Conservation (phyloP, 305 asterid species). For the Plantago lanceolata region DNA sequence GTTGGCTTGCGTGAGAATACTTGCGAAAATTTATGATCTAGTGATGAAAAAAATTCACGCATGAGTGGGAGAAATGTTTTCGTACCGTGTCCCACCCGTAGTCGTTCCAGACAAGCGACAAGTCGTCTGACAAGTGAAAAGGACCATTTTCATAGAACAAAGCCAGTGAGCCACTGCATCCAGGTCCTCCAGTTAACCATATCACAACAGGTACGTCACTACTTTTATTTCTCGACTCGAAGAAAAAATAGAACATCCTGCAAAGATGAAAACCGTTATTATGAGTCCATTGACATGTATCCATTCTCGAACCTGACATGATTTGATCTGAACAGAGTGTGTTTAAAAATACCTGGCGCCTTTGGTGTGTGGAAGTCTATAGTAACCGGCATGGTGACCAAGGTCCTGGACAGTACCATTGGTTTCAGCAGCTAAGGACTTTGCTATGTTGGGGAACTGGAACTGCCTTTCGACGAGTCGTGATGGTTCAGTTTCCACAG, state of each 20-base stretch:
- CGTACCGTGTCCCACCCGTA: slow-evolving; percentile 77
- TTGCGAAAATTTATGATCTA: background rate
- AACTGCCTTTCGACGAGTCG: slow-evolving; percentile 23
- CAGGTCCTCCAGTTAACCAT: slow-evolving; percentile 80
- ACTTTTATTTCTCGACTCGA: slow-evolving; percentile 48
- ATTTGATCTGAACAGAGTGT: background rate
- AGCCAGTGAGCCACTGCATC: slow-evolving; percentile 65
- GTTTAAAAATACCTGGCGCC: slow-evolving; percentile 45
- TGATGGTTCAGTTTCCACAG: slow-evolving; percentile 5
- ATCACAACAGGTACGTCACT: slow-evolving; percentile 51
- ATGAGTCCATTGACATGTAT: background rate
- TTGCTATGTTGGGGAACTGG: slow-evolving; percentile 21
- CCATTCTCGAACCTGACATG: background rate
- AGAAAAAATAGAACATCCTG: slow-evolving; percentile 70
- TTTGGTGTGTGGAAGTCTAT: slow-evolving; percentile 45
- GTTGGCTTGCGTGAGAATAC: no score
- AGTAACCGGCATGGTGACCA: slow-evolving; percentile 74
- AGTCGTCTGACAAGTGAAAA: slow-evolving; percentile 35
- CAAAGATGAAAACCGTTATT: slow-evolving; percentile 1
- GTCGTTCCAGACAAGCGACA: slow-evolving; percentile 57
- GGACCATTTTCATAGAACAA: slow-evolving; percentile 70
- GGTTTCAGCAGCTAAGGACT: slow-evolving; percentile 16
- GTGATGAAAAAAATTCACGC: background rate
- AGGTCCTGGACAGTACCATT: slow-evolving; percentile 34
- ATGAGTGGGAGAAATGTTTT: background rate